A percentile compares a stretch with the other conserved stretches of the same genome.
Conservation (phyloP, 495 filamentous ascomycete genomes). For the Bombardia bombarda region DNA sequence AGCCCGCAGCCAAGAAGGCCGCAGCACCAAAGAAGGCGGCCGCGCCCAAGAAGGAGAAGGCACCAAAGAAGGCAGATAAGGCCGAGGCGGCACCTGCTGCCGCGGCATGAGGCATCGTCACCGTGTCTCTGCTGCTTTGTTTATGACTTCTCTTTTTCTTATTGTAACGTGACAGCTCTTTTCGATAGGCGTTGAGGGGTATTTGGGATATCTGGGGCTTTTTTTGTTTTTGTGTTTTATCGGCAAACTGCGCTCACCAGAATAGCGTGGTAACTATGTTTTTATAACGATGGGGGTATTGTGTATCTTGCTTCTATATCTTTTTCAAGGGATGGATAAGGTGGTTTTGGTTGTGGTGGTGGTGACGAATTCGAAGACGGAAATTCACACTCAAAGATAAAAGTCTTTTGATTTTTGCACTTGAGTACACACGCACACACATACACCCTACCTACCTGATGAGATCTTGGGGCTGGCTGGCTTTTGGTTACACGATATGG, state of each 20-base stretch:
- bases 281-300: neutral
- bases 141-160: slow-evolving; percentile 11
- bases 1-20: slow-evolving; percentile 56
- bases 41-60: slow-evolving; percentile 56
- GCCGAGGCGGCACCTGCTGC: slow-evolving; percentile 24
- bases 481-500: no score
- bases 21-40: slow-evolving; percentile 56
- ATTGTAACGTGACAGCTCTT: slow-evolving; percentile 12
- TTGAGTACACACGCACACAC: no score
- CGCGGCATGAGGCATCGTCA: slow-evolving; percentile 9
- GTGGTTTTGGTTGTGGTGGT: neutral
- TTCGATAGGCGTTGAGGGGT: slow-evolving; percentile 16
- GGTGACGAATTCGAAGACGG: neutral
- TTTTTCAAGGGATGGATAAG: no score
- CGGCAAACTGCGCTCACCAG: slow-evolving; percentile 3
- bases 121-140: no score
- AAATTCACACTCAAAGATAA: no score
- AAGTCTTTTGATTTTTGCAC: no score
- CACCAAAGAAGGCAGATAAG: slow-evolving; percentile 51
- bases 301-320: neutral
- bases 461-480: no score
- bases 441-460: no score
- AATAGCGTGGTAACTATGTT: neutral
- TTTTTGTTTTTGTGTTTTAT: no score
- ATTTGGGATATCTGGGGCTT: slow-evolving; percentile 3